Base-by-base conservation (phyloP, 257 asterid species). In the Gynochthodes officinalis region DNA sequence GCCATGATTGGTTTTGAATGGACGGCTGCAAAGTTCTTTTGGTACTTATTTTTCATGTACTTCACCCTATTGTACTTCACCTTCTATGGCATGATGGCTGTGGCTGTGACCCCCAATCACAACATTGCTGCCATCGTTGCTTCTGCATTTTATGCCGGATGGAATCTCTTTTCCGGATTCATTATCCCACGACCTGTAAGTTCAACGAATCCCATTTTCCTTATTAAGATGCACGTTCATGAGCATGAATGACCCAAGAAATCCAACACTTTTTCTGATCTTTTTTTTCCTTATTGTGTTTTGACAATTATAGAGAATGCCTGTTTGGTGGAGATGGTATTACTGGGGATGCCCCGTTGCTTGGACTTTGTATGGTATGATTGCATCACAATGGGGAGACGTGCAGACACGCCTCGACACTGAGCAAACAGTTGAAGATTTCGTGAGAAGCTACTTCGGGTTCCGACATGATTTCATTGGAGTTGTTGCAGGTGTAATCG, bases 301-400 rank as follows among this genome's bases (percentile, higher is more conserved):
- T 5, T 0, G 8, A 30, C 10, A 68, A 83, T n/a, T n/a, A n/a
- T 88, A 90, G 97, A 81, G 87, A 59, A 87, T 89, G 12, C 92
- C 97, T 3, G 30, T 89, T 10, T 91, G 94, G 94, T 91, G 96
- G 96, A 86, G 96, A 83, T 91, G 97, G 97, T 87, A 86, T 82
- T 91, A 86, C 65, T 91, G 96, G 94, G 82, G 66, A 54, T 77
- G 84, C 14, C 97, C 96, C 0, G 64, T 84, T 15, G 80, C 96
- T 4, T 89, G 88, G 77, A 87, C 96, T 13, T 75, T 91, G 73
- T 89, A 91, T 28, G 97, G 96, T 1, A 54, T 89, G 69, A 57
- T 89, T 19, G 76, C 79, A 13, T 76, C 97, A 4, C 97, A 91
- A 58, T 91, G 81, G 43, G 96, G 94, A 64, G 92, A 91, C 42